Conservation (phyloP, 2,329 filamentous ascomycete genomes). For the Penicillium crustosum region DNA sequence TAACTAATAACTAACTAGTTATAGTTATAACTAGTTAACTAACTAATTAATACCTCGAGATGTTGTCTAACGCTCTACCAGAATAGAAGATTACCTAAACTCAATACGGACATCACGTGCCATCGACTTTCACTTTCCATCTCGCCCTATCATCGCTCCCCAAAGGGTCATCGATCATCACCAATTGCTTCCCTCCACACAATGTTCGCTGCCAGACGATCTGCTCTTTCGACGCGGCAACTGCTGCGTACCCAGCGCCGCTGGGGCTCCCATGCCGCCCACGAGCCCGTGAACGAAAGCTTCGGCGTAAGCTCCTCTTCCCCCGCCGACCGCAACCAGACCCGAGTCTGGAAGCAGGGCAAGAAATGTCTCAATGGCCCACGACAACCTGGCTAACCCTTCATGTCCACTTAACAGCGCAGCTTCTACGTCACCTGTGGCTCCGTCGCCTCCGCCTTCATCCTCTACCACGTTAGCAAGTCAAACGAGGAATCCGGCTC, state of each 20-base stretch:
- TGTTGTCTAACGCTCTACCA: neutral
- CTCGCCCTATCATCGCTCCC: slow-evolving; percentile 26
- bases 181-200: slow-evolving; percentile 34
- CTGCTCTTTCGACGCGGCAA: slow-evolving; percentile 38
- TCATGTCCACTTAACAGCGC: slow-evolving; percentile 35
- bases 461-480: slow-evolving; percentile 45
- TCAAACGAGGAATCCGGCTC: slow-evolving; percentile 40
- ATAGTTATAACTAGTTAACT: too few relatives aligned
- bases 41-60: neutral
- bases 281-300: slow-evolving; percentile 48
- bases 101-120: slow-evolving; percentile 23
- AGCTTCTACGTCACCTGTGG: slow-evolving; percentile 50
- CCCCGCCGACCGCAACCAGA: slow-evolving; percentile 12
- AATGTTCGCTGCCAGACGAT: slow-evolving; percentile 46
- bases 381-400: slow-evolving; percentile 19
- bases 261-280: slow-evolving; percentile 44
- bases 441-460: slow-evolving; percentile 43
- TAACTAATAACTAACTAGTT: too few relatives aligned
- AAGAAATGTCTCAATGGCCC: slow-evolving; percentile 11
- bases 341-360: slow-evolving; percentile 11
- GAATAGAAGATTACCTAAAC: slow-evolving; percentile 14
- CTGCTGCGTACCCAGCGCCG: slow-evolving; percentile 45
- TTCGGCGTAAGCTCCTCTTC: slow-evolving; percentile 44
- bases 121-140: slow-evolving; percentile 20
- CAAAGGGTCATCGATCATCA: slow-evolving; percentile 34